Conservation (phyloP, 2,329 filamentous ascomycete genomes). For the Scedosporium apiospermum region DNA sequence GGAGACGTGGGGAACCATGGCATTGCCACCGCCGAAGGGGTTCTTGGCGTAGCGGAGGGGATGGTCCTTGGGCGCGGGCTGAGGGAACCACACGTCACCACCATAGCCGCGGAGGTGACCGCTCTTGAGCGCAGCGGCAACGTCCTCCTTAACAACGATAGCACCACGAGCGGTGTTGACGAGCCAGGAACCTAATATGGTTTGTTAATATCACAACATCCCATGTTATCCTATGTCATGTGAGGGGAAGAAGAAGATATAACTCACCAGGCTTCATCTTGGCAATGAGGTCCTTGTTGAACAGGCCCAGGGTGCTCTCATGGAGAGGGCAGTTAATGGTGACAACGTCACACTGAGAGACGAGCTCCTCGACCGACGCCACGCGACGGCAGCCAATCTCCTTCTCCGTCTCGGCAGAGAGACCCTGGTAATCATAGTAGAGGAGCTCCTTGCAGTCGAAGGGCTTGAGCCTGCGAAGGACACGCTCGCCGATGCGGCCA, state of each 20-base stretch:
- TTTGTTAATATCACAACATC: background rate
- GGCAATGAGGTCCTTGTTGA: slow-evolving; percentile 96
- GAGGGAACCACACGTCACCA: slow-evolving; percentile 92
- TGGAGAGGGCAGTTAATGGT: slow-evolving; percentile 99
- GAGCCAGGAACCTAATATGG: slow-evolving; percentile 68
- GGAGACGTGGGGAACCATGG: slow-evolving; percentile 98
- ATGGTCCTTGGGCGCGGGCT: slow-evolving; percentile 91
- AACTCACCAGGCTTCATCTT: slow-evolving; percentile 93
- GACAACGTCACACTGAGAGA: slow-evolving; percentile 89
- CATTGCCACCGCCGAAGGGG: slow-evolving; percentile 93
- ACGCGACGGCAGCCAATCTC: slow-evolving; percentile 94
- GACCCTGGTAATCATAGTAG: slow-evolving; percentile 99
- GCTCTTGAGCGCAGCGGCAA: slow-evolving; percentile 82
- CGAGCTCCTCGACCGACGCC: slow-evolving; percentile 82
- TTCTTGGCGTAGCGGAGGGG: slow-evolving; percentile 86
- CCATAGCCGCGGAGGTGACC: slow-evolving; percentile 88
- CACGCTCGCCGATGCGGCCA: slow-evolving; percentile 95
- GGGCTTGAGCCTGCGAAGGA: slow-evolving; percentile 87
- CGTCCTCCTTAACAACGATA: slow-evolving; percentile 99
- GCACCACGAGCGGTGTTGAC: slow-evolving; percentile 98
- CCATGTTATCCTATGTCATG: background rate
- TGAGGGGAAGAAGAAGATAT: background rate
- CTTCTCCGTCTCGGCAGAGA: slow-evolving; percentile 74
- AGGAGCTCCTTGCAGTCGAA: slow-evolving; percentile 99
- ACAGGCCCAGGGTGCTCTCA: slow-evolving; percentile 91